Conservation (phyloP, 2,329 filamentous ascomycete species). For the Microdochium trichocladiopsis region DNA sequence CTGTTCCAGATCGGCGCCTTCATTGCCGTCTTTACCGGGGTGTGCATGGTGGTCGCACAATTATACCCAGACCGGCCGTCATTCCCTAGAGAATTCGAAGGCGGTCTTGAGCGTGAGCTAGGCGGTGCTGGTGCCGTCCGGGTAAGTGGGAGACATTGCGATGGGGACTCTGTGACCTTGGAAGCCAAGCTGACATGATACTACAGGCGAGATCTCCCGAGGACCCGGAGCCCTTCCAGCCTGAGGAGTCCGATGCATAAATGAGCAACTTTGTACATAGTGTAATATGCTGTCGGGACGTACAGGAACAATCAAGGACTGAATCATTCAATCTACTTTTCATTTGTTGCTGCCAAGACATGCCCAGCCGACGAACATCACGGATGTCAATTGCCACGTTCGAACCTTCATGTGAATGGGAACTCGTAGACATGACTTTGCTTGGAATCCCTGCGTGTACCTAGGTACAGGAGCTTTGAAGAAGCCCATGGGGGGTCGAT, state of each 20-base stretch:
- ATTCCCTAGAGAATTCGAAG: slow-evolving; percentile 64
- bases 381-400: too few relatives aligned
- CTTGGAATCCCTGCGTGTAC: too few relatives aligned
- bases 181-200: neutral
- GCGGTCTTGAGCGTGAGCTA: slow-evolving; percentile 66
- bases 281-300: neutral
- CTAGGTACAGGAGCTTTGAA: too few relatives aligned
- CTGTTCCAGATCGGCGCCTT: slow-evolving; percentile 62
- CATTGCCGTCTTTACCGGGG: slow-evolving; percentile 51
- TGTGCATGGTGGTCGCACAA: slow-evolving; percentile 61
- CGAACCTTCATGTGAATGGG: too few relatives aligned
- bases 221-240: slow-evolving; percentile 43
- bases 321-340: slow-evolving; percentile 10
- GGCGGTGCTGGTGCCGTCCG: slow-evolving; percentile 60
- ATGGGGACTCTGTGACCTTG: too few relatives aligned
- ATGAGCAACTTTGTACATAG: slow-evolving; percentile 5
- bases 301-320: neutral
- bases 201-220: slow-evolving; percentile 45
- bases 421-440: too few relatives aligned
- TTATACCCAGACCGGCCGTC: slow-evolving; percentile 67
- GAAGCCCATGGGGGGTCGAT: too few relatives aligned
- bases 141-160: slow-evolving; percentile 42
- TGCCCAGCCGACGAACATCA: too few relatives aligned
- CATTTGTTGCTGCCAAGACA: slow-evolving; percentile 1
- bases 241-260: slow-evolving; percentile 20